These are phyloP conservation scores for Tricholoma sp. DNA, from an alignment of 768 basidiomycete genomes.

Conservation along the genomic window DNA sequence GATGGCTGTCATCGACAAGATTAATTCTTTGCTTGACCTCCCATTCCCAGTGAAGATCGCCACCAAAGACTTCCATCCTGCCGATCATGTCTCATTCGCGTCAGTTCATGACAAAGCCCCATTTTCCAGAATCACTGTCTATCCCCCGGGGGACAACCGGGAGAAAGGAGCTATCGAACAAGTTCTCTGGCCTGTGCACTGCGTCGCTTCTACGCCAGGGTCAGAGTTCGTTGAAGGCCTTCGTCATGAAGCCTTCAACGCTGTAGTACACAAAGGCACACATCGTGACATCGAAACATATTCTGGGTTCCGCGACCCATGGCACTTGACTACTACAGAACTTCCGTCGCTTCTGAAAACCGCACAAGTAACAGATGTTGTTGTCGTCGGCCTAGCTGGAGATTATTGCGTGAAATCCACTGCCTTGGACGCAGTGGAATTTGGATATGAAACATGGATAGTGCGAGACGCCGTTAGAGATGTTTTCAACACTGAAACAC, in stretches of 20 bases:
- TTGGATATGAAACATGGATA: constrained; percentile 46
- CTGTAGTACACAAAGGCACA: constrained; percentile 49
- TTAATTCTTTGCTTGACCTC: constrained; percentile 54
- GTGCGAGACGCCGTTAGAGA: constrained; percentile 44
- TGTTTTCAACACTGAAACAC: constrained; percentile 25
- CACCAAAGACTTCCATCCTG: constrained; percentile 57
- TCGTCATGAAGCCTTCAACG: constrained; percentile 32
- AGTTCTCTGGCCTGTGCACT: constrained; percentile 80
- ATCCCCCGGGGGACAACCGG: constrained; percentile 32
- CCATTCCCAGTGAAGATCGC: constrained; percentile 50
- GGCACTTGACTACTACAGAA: constrained; percentile 41
- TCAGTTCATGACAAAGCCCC: constrained; percentile 33
- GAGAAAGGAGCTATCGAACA: constrained; percentile 36
- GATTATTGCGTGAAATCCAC: constrained; percentile 73
- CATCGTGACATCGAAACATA: constrained; percentile 68
- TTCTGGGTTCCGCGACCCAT: constrained; percentile 69
- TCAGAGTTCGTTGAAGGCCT: constrained; percentile 56
- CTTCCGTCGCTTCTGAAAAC: constrained; percentile 38
- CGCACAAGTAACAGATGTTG: constrained; percentile 49
- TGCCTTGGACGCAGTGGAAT: constrained; percentile 48
- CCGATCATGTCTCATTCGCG: constrained; percentile 67
- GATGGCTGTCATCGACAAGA: constrained; percentile 46
- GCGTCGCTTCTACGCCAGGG: constrained; percentile 56
- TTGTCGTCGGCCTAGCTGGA: constrained; percentile 65
- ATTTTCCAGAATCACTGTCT: constrained; percentile 38